Evolutionary conservation across 1,139 yeast genomes (phyloP).

Genomic region (Debaryomyces sp.): DNA sequence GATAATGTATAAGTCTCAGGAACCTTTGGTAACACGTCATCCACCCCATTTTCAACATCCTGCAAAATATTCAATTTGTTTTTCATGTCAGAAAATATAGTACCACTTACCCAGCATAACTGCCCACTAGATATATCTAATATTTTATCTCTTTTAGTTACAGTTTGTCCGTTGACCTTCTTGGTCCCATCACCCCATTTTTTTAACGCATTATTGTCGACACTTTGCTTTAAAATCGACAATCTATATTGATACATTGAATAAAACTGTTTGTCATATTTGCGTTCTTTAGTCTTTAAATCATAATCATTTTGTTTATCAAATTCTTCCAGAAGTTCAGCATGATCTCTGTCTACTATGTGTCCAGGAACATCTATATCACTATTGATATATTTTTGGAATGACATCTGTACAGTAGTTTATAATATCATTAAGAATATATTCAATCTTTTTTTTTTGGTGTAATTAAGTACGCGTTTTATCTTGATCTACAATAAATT

Average conservation of each 20-base stretch:
- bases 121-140: constrained; percentile 72
- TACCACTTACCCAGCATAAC: constrained; percentile 89
- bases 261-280: constrained; percentile 73
- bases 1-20: constrained; percentile 30
- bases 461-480: constrained; percentile 3
- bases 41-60: constrained; percentile 69
- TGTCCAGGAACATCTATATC: constrained; percentile 1
- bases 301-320: constrained; percentile 21
- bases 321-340: constrained; percentile 10
- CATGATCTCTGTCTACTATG: background rate
- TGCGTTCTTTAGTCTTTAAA: constrained; percentile 35
- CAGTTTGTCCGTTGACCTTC: constrained; percentile 35
- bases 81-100: constrained; percentile 81
- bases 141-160: constrained; percentile 58
- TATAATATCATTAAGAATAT: background rate
- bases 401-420: background rate
- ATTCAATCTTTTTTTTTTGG: background rate
- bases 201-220: constrained; percentile 44
- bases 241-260: constrained; percentile 72
- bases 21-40: constrained; percentile 50
- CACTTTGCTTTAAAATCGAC: constrained; percentile 54
- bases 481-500: background rate
- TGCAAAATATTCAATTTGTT: constrained; percentile 81
- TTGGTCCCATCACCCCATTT: constrained; percentile 53
- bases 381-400: constrained; percentile 12